Conservation (phyloP, 495 filamentous ascomycete species). For the Trichoderma virens region DNA sequence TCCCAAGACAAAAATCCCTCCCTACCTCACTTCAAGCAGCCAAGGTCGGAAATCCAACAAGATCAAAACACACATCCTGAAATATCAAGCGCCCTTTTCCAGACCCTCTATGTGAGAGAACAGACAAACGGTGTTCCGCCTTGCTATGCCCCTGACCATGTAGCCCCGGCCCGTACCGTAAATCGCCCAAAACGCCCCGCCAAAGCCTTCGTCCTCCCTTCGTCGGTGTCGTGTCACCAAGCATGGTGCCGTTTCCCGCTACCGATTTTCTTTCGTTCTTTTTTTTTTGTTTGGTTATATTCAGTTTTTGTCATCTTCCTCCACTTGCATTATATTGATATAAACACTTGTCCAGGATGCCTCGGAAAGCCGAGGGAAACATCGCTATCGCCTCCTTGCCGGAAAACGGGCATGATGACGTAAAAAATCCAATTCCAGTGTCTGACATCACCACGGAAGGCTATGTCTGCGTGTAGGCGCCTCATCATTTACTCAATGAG, state of each 20-base stretch:
- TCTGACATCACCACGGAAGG: background rate
- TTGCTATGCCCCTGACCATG: background rate
- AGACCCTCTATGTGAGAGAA: conserved; percentile 1
- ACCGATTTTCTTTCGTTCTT: background rate
- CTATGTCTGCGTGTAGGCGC: background rate
- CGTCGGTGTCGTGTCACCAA: background rate
- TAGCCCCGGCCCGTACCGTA: background rate
- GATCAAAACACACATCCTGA: background rate
- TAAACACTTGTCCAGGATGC: background rate
- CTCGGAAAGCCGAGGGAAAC: background rate
- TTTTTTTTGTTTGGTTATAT: background rate
- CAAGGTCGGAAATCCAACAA: background rate
- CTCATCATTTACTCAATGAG: conserved; percentile 25
- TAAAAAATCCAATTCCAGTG: background rate
- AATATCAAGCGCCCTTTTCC: background rate
- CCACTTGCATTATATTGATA: background rate
- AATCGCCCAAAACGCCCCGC: conserved; percentile 3
- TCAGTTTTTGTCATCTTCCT: background rate
- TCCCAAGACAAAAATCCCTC: background rate
- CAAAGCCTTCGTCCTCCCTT: background rate
- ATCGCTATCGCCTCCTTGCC: background rate
- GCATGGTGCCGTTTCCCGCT: background rate
- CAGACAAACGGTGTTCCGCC: background rate
- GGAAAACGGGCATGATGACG: background rate
- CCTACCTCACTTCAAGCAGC: background rate